Percentiles rank a stretch among this genome's conserved stretches.
These are phyloP conservation scores for Pinus albicaulis DNA, from an alignment of 75 land plant species.

Conservation along the genomic window DNA sequence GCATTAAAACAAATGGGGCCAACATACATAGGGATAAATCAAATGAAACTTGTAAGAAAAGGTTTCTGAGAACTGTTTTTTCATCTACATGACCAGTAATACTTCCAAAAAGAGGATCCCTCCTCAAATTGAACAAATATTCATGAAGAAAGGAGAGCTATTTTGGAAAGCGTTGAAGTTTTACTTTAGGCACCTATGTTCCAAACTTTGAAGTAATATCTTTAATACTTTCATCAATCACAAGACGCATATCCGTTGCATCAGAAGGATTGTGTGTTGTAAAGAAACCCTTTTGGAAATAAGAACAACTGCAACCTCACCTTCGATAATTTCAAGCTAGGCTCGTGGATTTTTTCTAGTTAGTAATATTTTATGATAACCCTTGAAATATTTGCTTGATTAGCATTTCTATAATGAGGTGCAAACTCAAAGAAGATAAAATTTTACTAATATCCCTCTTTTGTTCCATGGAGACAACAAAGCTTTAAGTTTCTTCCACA, in stretches of 20 bases:
- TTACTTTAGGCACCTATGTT: conserved; percentile 52
- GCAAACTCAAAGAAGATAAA: no score
- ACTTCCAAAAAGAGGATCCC: conserved; percentile 92
- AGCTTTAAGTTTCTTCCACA: conserved; percentile 92
- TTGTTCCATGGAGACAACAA: conserved; percentile 72
- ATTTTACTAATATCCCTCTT: no score
- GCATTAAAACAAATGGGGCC: conserved; percentile 95
- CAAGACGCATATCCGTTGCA: conserved; percentile 62
- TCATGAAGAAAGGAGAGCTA: conserved; percentile 75
- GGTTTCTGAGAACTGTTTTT: conserved; percentile 77
- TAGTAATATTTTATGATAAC: conserved; percentile 80
- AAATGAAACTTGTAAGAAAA: conserved; percentile 93
- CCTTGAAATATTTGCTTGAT: conserved; percentile 77
- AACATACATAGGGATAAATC: conserved; percentile 93
- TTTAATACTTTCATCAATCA: conserved; percentile 88
- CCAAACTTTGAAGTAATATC: conserved; percentile 86
- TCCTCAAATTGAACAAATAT: conserved; percentile 80
- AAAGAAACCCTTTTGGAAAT: conserved; percentile 81
- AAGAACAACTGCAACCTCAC: conserved; percentile 80
- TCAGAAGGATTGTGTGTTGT: conserved; percentile 65
- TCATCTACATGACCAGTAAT: conserved; percentile 99
- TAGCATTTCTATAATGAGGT: no score
- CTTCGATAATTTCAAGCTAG: conserved; percentile 78
- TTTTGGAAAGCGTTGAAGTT: conserved; percentile 70
- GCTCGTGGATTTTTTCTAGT: conserved; percentile 63